Evolutionary conservation across 345 rosid genomes (phyloP), one percentile per base, ranked within the genome.

Genomic region (Isatis tinctoria): DNA sequence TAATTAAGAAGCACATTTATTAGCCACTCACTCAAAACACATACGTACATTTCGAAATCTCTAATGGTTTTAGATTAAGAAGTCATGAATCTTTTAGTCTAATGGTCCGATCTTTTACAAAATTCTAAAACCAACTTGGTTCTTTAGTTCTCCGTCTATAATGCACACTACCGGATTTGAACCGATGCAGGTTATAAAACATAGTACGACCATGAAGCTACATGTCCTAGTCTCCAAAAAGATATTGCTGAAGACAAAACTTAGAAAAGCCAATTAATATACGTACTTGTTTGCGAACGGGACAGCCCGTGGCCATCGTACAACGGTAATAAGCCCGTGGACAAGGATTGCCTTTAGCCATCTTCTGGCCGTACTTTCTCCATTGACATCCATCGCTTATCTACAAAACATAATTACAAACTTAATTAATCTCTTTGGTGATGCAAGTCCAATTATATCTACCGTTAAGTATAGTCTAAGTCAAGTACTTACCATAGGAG

Each of bases 401-500:
- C 75, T 69, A 56, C 3, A 20, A 24, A 8, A 32, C 35, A 74
- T 43, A 22, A 5, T 27, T 27, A 69, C 14, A 54, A 17, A 51
- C 40, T 40, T 20, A 22, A 20, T 49, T 14, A 67, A 28, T 66
- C 39, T 67, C 51, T 27, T 26, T 2, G 64, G 6, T 27, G 1
- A 37, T 30, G 8, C 14, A 20, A 16, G 10, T 18, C 28, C 5
- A 54, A 5, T 12, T 22, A 13, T 5, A 22, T 37, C 24, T 5
- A 10, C 17, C 48, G 4, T 13, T 10, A 60, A 11, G n/a, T 22
- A 49, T 47, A 36, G 2, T 14, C 8, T 71, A 40, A 30, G 33
- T 20, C n/a, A 47, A 47, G n/a, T 33, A 49, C 39, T 17, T 82
- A 95, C 99, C 99, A 95, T 92, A 58, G 96, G 89, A 81, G 99